Evolutionary conservation across 148 eudicot genomes (phyloP).

Genomic region (Limonium bicolor): DNA sequence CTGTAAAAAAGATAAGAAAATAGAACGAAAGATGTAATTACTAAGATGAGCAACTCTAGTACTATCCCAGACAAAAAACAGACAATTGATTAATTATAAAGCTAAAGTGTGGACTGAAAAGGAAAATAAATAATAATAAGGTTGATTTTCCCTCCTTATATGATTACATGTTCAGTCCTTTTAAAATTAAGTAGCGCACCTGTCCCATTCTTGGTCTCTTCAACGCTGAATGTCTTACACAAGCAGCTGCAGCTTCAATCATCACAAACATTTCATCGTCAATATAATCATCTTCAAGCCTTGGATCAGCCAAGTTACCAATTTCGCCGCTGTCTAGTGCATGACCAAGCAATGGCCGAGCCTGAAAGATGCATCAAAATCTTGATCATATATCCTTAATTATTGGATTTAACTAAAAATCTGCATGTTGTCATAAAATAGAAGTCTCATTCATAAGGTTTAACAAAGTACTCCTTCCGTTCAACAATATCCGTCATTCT

Average conservation of each 20-base stretch:
- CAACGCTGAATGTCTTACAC: constrained; percentile 67
- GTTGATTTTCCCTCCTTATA: no score
- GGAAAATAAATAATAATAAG: no score
- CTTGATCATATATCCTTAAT: neutral
- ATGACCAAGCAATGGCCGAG: constrained; percentile 73
- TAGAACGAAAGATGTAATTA: no score
- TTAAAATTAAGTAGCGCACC: constrained; percentile 19
- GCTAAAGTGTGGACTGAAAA: constrained; percentile 1
- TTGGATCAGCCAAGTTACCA: constrained; percentile 50
- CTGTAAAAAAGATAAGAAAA: constrained; percentile 13
- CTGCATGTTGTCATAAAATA: neutral
- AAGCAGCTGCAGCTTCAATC: constrained; percentile 86
- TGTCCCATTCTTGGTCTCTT: constrained; percentile 91
- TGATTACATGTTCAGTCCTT: neutral
- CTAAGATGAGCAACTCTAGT: no score
- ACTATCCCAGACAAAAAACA: no score
- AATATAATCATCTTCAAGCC: constrained; percentile 43
- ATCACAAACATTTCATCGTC: constrained; percentile 43
- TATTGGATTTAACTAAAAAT: neutral
- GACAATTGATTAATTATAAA: no score
- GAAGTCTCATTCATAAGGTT: neutral
- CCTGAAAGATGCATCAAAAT: constrained; percentile 26
- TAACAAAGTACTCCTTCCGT: no score
- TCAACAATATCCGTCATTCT: neutral
- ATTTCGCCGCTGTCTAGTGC: constrained; percentile 49